phyloP scores from a whole-genome alignment of 2,329 filamentous ascomycete species.

The Aspergillus sp. region DNA sequence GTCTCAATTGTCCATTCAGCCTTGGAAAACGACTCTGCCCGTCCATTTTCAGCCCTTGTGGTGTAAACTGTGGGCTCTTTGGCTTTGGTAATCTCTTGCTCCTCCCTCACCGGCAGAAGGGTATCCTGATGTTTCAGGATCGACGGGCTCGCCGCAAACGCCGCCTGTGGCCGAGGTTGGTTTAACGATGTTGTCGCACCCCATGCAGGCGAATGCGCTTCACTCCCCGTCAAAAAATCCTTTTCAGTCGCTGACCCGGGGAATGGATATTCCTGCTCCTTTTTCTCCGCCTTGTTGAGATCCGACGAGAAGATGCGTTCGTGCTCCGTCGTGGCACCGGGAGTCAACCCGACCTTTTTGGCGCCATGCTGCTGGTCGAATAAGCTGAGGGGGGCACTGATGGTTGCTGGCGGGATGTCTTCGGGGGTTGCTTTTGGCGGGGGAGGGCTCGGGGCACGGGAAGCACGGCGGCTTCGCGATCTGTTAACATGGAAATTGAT shows the following conservation, averaged over 20 bases:
- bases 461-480: constrained; percentile 31
- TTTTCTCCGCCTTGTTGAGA: constrained; percentile 17
- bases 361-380: constrained; percentile 24
- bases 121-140: constrained; percentile 62
- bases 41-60: constrained; percentile 43
- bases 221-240: constrained; percentile 58
- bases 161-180: constrained; percentile 71
- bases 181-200: constrained; percentile 58
- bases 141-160: constrained; percentile 66
- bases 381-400: constrained; percentile 24
- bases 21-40: constrained; percentile 62
- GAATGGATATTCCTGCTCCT: constrained; percentile 25
- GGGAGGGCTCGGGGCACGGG: constrained; percentile 30
- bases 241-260: constrained; percentile 31
- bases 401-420: constrained; percentile 18
- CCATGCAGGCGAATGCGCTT: constrained; percentile 71
- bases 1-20: constrained; percentile 76
- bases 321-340: constrained; percentile 37
- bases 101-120: constrained; percentile 13
- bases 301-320: constrained; percentile 34
- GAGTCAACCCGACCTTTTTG: constrained; percentile 26
- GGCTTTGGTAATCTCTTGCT: constrained; percentile 8
- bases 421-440: constrained; percentile 19
- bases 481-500: constrained; percentile 69
- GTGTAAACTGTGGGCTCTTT: constrained; percentile 5